Percentiles rank a stretch among this genome's conserved stretches.
Evolutionary conservation across 2,329 filamentous ascomycete genomes (phyloP).

Genomic region (Clarireedia paspali): DNA sequence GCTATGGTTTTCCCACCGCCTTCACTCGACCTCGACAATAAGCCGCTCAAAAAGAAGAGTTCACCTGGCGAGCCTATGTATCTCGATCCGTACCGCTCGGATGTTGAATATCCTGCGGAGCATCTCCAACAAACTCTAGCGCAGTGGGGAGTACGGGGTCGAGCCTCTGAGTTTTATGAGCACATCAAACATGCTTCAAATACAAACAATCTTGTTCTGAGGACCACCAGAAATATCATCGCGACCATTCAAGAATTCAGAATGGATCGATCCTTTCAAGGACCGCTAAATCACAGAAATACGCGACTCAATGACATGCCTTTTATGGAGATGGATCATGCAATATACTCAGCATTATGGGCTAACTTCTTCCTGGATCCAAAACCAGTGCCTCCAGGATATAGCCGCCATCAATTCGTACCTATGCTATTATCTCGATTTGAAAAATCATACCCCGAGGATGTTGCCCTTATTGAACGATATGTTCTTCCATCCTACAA

Average conservation of each 20-base stretch:
- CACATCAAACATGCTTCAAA: slow-evolving; percentile 56
- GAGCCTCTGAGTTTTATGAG: slow-evolving; percentile 31
- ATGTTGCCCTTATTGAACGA: slow-evolving; percentile 31
- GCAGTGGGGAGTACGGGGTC: slow-evolving; percentile 35
- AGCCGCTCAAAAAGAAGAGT: slow-evolving; percentile 32
- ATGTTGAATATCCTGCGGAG: slow-evolving; percentile 55
- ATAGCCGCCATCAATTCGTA: slow-evolving; percentile 28
- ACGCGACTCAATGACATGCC: slow-evolving; percentile 28
- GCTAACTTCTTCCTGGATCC: slow-evolving; percentile 30
- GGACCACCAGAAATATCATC: slow-evolving; percentile 75
- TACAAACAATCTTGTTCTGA: slow-evolving; percentile 60
- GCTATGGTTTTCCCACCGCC: slow-evolving; percentile 60
- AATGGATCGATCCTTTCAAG: neutral
- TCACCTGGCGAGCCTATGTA: slow-evolving; percentile 55
- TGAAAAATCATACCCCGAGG: slow-evolving; percentile 32
- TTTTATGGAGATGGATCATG: slow-evolving; percentile 30
- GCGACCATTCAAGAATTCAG: slow-evolving; percentile 54
- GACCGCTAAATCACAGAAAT: slow-evolving; percentile 2
- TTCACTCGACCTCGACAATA: slow-evolving; percentile 53
- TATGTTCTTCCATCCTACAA: slow-evolving; percentile 30
- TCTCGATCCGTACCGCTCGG: slow-evolving; percentile 71
- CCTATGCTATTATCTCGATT: slow-evolving; percentile 30
- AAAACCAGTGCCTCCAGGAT: slow-evolving; percentile 16
- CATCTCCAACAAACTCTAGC: slow-evolving; percentile 54
- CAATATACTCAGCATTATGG: slow-evolving; percentile 33